Evolutionary conservation across 2,329 filamentous ascomycete species (phyloP), one percentile per base, ranked within the genome.

Genomic region (Fusarium tanahbumbuense): DNA sequence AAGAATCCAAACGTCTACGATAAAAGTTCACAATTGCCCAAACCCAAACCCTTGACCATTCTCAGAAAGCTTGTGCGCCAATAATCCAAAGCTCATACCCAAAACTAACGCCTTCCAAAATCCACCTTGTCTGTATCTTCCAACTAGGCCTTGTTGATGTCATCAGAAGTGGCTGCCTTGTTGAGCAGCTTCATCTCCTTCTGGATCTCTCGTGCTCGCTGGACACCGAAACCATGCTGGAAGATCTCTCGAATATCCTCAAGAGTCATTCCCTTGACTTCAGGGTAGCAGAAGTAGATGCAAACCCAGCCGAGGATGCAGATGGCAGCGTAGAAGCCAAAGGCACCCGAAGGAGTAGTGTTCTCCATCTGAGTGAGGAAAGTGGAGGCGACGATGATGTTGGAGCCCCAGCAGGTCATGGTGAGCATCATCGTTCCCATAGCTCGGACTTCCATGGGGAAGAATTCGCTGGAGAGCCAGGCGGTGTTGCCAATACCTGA

Each of bases 171-270:
- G 15, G 41, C 20, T 8, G 50, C 23, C 30, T 63, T 70, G 1
- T 48, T 37, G 10, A 60, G 20, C 27, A 65, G 25, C 57, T 76
- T 76, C 72, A 73, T 74, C 60, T 79, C 65, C 56, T 70, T 81
- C 67, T 82, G 81, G 47, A 83, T 72, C 61, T 78, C 68, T 56
- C 79, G 75, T 1, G 83, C 81, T 44, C 80, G 76, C 58, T 79
- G 75, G 2, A 85, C 80, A 16, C 83, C 84, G 62, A 85, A 86
- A 0, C 82, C 82, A 47, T 84, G 78, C 45, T 80, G 73, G 68
- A 87, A 87, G 8, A 87, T 79, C 52, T 84, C 82, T 32, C 83
- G 78, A n/a, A 87, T 81, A 48, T 85, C 84, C 70, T 88, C 86
- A 5, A 88, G 76, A 20, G 85, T 82, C 80, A 88, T 83, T 13